Conservation (phyloP, 2,329 filamentous ascomycete genomes). For the Epichloe sibirici region DNA sequence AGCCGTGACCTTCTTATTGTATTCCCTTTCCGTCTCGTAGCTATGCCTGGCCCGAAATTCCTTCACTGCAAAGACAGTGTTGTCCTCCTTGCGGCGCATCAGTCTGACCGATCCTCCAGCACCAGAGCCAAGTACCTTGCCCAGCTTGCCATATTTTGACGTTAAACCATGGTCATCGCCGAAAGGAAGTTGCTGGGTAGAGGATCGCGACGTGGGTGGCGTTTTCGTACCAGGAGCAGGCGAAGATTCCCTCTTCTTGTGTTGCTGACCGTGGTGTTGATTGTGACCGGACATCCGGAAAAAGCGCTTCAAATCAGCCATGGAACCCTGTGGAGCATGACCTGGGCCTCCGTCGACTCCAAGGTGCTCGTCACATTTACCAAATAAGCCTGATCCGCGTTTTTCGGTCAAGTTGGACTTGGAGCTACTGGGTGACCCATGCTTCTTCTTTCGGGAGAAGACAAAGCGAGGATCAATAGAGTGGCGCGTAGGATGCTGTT, state of each 20-base stretch:
- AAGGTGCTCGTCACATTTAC: slow-evolving; percentile 21
- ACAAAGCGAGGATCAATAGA: slow-evolving; percentile 71
- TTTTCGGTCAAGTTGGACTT: slow-evolving; percentile 42
- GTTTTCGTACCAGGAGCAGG: slow-evolving; percentile 44
- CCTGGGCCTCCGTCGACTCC: slow-evolving; percentile 15
- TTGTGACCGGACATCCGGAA: slow-evolving; percentile 66
- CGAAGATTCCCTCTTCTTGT: slow-evolving; percentile 56
- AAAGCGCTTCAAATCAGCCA: slow-evolving; percentile 93
- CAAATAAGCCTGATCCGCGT: slow-evolving; percentile 32
- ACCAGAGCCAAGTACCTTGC: slow-evolving; percentile 83
- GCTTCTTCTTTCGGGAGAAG: slow-evolving; percentile 64
- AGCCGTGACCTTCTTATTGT: slow-evolving; percentile 94
- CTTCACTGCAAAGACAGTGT: slow-evolving; percentile 92
- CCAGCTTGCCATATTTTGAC: slow-evolving; percentile 91
- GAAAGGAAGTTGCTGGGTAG: slow-evolving; percentile 62
- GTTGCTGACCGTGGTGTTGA: slow-evolving; percentile 53
- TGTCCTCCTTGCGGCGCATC: slow-evolving; percentile 87
- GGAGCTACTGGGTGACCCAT: slow-evolving; percentile 42
- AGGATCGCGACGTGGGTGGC: slow-evolving; percentile 32
- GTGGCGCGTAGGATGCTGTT: slow-evolving; percentile 47
- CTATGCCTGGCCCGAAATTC: slow-evolving; percentile 87
- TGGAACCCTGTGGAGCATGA: slow-evolving; percentile 54
- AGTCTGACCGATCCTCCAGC: slow-evolving; percentile 89
- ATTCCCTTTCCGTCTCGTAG: slow-evolving; percentile 90
- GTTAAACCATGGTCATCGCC: slow-evolving; percentile 84